Base-by-base conservation (phyloP, 139 green algal species). In the Gonium pectorale region DNA sequence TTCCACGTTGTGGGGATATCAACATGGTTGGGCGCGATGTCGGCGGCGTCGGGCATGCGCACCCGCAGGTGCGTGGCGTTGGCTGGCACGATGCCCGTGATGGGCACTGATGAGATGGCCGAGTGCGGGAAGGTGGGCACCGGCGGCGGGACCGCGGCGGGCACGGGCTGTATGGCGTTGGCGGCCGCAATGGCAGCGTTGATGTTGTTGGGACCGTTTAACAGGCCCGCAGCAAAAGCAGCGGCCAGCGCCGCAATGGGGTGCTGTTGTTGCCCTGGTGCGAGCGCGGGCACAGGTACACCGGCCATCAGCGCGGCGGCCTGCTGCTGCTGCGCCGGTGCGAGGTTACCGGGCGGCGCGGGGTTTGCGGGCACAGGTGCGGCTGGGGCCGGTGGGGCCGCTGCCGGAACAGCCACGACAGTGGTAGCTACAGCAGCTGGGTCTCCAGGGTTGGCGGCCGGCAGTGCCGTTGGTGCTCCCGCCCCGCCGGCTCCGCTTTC, bases 41-140 rank as follows among this genome's bases (percentile, higher is more conserved):
- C 78, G 24, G n/a, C 7, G 38, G 3, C 35, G 78, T 84, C 78
- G 11, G 78, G 78, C 46, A 84, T 13, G 6, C 78, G 78, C 62
- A 84, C 78, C 13, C 78, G 78, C 9, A 84, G 62, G 78, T 84
- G 78, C 7, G 78, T 75, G 44, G 44, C n/a, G 64, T 0, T 75
- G 44, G n/a, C 0, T 0, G 60, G 78, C 2, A 84, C 59, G 35
- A 74, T 52, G 62, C 37, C 29, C 2, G 31, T n/a, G 1, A 72
- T 29, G 1, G 78, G 78, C 9, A 75, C 63, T 0, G 51, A 5
- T 21, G 62, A 17, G 44, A 84, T 84, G 44, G 62, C 63, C 5
- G 78, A 60, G 59, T 72, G 46, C 7, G 29, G 44, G 62, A 84
- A 63, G 8, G 78, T 84, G 33, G 78, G 78, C 27, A 17, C 29